phyloP scores from a whole-genome alignment of 768 basidiomycete species.

The Cytidiella melzeri region DNA sequence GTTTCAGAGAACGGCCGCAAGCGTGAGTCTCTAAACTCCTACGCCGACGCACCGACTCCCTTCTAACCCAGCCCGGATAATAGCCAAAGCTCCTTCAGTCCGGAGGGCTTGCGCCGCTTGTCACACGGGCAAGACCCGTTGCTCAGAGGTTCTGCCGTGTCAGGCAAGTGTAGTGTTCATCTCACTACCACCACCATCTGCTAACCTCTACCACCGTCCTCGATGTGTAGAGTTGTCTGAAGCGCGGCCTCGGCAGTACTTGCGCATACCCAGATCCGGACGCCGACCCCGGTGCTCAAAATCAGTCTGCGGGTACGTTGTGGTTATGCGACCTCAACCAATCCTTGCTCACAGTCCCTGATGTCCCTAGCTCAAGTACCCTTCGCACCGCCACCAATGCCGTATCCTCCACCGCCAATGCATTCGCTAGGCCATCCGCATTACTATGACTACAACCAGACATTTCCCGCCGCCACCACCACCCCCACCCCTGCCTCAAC shows the following conservation, averaged over 20 bases:
- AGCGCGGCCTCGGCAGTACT: conserved; percentile 63
- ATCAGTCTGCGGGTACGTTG: conserved; percentile 20
- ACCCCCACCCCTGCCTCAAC: conserved; percentile 63
- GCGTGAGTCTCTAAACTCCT: conserved; percentile 52
- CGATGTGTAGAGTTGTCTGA: conserved; percentile 64
- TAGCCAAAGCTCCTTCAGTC: conserved; percentile 78
- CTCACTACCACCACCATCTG: conserved; percentile 3
- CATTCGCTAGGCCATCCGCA: conserved; percentile 43
- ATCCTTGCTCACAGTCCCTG: conserved; percentile 13
- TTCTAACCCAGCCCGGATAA: conserved; percentile 15
- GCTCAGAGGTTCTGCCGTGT: conserved; percentile 77
- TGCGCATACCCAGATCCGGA: conserved; percentile 82
- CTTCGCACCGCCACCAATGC: conserved; percentile 35
- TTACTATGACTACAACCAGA: conserved; percentile 72
- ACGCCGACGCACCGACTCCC: conserved; percentile 3
- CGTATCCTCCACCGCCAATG: conserved; percentile 30
- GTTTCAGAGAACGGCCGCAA: conserved; percentile 40
- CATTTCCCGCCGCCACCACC: conserved; percentile 28
- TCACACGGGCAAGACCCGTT: conserved; percentile 78
- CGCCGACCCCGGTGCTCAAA: conserved; percentile 19
- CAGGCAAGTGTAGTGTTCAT: conserved; percentile 42
- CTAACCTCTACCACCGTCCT: conserved; percentile 3
- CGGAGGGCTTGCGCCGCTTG: conserved; percentile 76
- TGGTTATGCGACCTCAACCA: conserved; percentile 13
- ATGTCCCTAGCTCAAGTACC: conserved; percentile 23